These are phyloP conservation scores for Claviceps maximensis DNA, from an alignment of 2,329 filamentous ascomycete genomes.

Conservation along the genomic window DNA sequence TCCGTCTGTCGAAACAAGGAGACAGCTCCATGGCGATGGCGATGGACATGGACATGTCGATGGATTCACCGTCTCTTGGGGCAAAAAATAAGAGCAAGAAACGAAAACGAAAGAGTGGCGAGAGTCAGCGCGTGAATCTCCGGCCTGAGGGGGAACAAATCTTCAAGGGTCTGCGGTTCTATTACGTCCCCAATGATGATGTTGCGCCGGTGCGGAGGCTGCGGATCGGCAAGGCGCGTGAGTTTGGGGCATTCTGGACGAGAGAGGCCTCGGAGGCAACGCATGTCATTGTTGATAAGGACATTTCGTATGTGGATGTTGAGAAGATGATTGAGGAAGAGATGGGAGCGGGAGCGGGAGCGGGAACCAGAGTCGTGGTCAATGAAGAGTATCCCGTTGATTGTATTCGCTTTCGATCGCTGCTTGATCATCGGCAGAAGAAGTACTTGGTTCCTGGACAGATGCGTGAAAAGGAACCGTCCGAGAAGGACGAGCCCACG, in stretches of 20 bases:
- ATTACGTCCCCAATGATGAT: slow-evolving; percentile 74
- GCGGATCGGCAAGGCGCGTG: slow-evolving; percentile 61
- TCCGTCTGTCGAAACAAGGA: neutral
- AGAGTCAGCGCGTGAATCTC: slow-evolving; percentile 22
- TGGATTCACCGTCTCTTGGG: slow-evolving; percentile 13
- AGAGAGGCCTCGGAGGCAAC: slow-evolving; percentile 48
- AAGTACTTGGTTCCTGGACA: slow-evolving; percentile 47
- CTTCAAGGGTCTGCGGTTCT: slow-evolving; percentile 50
- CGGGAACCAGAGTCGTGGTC: slow-evolving; percentile 35
- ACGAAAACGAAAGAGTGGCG: slow-evolving; percentile 26
- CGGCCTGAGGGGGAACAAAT: slow-evolving; percentile 41
- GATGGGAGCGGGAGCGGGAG: neutral
- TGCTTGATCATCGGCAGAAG: slow-evolving; percentile 45
- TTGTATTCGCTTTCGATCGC: slow-evolving; percentile 43
- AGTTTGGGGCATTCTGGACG: slow-evolving; percentile 64
- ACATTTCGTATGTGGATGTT: slow-evolving; percentile 50
- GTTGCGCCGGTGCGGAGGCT: slow-evolving; percentile 51
- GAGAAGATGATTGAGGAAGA: slow-evolving; percentile 26
- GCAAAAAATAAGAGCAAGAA: slow-evolving; percentile 23
- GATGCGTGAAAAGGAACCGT: slow-evolving; percentile 12
- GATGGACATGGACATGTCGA: too few relatives aligned
- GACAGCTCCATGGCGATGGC: neutral
- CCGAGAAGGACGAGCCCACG: too few relatives aligned
- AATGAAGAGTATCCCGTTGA: slow-evolving; percentile 58
- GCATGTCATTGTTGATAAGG: slow-evolving; percentile 68